phyloP scores from a whole-genome alignment of 352 stramenopile genomes.

The Phytophthora citricola region DNA sequence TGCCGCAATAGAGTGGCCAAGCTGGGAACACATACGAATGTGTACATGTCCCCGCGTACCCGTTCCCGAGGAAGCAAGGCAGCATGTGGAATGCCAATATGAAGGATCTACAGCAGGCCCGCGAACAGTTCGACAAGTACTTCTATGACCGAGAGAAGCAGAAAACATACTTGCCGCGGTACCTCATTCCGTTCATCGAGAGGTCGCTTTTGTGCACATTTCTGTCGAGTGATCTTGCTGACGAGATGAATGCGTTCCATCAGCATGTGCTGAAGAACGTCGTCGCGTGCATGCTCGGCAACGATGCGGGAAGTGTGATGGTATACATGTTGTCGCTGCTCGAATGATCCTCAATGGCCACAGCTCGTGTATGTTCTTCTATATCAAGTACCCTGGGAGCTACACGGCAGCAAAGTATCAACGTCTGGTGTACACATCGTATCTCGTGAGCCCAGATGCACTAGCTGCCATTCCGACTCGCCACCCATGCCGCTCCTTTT shows the following conservation, averaged over 20 bases:
- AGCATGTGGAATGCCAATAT: conserved; percentile 68
- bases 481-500: conserved; percentile 80
- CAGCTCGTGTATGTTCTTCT: conserved; percentile 84
- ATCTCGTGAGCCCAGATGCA: conserved; percentile 67
- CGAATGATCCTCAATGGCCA: conserved; percentile 84
- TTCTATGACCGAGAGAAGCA: conserved; percentile 70
- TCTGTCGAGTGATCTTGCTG: conserved; percentile 68
- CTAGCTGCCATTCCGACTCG: conserved; percentile 61
- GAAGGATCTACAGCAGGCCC: conserved; percentile 69
- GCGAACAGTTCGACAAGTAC: conserved; percentile 73
- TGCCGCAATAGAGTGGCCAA: conserved; percentile 74
- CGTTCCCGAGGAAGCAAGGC: conserved; percentile 76
- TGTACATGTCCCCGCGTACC: conserved; percentile 85
- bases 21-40: conserved; percentile 73
- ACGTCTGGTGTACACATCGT: conserved; percentile 78
- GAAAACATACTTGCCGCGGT: conserved; percentile 55
- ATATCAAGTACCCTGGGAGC: conserved; percentile 79
- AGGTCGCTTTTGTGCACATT: conserved; percentile 79
- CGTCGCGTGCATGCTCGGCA: conserved; percentile 70
- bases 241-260: conserved; percentile 83
- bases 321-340: conserved; percentile 69
- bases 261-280: conserved; percentile 83
- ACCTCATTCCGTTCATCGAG: conserved; percentile 75
- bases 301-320: conserved; percentile 40
- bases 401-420: conserved; percentile 66